phyloP scores from a whole-genome alignment of 164 flowering plant species.

The Macadamia integrifolia region DNA sequence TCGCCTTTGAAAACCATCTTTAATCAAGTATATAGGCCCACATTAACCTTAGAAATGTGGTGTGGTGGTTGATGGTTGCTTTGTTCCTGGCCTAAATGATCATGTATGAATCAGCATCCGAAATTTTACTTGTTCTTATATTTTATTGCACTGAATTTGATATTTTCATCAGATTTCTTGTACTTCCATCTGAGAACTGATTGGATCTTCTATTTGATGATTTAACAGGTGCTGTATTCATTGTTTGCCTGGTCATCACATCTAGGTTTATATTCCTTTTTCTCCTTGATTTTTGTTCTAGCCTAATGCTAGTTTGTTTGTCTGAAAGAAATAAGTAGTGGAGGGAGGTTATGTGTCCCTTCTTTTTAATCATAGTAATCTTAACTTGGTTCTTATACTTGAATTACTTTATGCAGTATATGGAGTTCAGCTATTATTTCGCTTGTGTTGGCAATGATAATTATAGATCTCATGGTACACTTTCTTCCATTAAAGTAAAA shows the following conservation, averaged over 20 bases:
- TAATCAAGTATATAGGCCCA: too few species aligned
- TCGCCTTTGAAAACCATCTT: too few species aligned
- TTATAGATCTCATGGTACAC: slow-evolving; percentile 83
- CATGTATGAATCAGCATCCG: too few species aligned
- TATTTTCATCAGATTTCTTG: background rate
- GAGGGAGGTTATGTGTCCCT: background rate
- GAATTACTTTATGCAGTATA: slow-evolving; percentile 38
- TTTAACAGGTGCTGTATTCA: slow-evolving; percentile 79
- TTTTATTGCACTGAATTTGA: too few species aligned
- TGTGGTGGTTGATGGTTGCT: too few species aligned
- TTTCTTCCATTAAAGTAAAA: background rate
- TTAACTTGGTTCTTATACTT: slow-evolving; percentile 4
- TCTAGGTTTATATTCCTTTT: slow-evolving; percentile 61
- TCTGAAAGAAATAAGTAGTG: background rate
- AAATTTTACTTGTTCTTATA: background rate
- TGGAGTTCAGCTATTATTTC: slow-evolving; percentile 93
- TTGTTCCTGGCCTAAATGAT: background rate
- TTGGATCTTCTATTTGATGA: slow-evolving; percentile 11
- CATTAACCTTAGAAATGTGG: too few species aligned
- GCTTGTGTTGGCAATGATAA: slow-evolving; percentile 79
- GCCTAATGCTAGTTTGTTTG: background rate
- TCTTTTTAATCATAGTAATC: background rate
- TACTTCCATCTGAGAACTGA: slow-evolving; percentile 4
- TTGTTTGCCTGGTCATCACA: slow-evolving; percentile 82
- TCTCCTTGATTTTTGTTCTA: slow-evolving; percentile 5